A percentile compares a stretch with the other conserved stretches of the same genome.
Evolutionary conservation across 345 rosid species (phyloP).

Genomic region (Sonneratia alba): DNA sequence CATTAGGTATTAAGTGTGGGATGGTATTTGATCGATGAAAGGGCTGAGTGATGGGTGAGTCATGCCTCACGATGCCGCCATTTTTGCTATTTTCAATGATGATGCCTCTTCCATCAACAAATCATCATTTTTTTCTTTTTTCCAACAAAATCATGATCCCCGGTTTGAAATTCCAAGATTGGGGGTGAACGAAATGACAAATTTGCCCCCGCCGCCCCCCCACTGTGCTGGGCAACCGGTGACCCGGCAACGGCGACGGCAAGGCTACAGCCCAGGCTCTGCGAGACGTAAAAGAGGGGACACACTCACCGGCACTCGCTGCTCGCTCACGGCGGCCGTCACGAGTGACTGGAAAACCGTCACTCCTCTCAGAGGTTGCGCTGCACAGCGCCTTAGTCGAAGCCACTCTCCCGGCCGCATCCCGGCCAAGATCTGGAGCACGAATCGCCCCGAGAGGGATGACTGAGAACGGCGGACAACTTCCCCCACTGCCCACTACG

Average conservation of each 20-base stretch:
- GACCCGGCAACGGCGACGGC: not conserved
- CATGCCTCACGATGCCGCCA: not conserved
- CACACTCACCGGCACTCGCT: not conserved
- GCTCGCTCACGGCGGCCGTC: not conserved
- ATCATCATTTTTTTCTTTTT: not conserved
- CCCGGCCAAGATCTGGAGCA: not conserved
- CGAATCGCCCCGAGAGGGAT: not conserved
- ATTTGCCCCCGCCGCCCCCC: not conserved
- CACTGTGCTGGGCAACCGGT: not conserved
- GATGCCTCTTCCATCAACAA: not conserved
- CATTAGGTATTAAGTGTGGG: too few species aligned
- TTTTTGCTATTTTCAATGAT: not conserved
- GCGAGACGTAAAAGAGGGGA: not conserved
- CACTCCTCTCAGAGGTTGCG: not conserved
- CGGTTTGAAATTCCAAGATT: not conserved
- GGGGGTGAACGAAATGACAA: not conserved
- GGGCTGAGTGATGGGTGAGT: not conserved
- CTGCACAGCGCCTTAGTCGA: not conserved
- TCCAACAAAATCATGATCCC: not conserved
- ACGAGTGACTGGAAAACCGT: not conserved
- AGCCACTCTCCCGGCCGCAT: not conserved
- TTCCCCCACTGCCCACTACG: not conserved
- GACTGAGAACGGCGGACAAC: not conserved
- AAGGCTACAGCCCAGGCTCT: not conserved
- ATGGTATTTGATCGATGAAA: too few species aligned